Percentiles rank a stretch among this genome's conserved stretches.
These are phyloP conservation scores for Magnusiomyces clavatus DNA, from an alignment of 1,139 yeast genomes.

Conservation along the genomic window DNA sequence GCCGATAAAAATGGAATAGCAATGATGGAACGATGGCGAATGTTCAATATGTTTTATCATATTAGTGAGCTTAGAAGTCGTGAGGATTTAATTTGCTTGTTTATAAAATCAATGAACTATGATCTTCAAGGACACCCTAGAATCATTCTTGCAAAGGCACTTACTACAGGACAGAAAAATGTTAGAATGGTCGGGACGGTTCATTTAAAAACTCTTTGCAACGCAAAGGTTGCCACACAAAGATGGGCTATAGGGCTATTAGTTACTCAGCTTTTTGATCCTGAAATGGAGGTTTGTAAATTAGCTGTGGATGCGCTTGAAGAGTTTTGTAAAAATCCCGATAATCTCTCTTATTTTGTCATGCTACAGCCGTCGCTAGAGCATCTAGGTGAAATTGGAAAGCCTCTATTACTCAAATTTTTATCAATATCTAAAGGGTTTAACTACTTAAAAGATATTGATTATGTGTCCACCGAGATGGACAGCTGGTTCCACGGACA, in stretches of 20 bases:
- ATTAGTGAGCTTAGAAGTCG: slow-evolving; percentile 50
- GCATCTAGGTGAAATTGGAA: slow-evolving; percentile 40
- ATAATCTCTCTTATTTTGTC: slow-evolving; percentile 40
- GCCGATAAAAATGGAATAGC: slow-evolving; percentile 52
- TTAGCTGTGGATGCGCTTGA: slow-evolving; percentile 49
- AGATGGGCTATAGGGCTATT: slow-evolving; percentile 44
- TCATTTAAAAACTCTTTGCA: slow-evolving; percentile 40
- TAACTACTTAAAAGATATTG: slow-evolving; percentile 41
- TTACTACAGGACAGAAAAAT: slow-evolving; percentile 47
- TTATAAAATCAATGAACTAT: slow-evolving; percentile 57
- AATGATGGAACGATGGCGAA: slow-evolving; percentile 72
- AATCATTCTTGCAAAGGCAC: slow-evolving; percentile 54
- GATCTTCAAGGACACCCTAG: slow-evolving; percentile 60
- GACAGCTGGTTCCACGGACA: slow-evolving; percentile 52
- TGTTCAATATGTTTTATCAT: slow-evolving; percentile 72
- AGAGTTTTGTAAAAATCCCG: slow-evolving; percentile 38
- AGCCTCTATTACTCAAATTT: slow-evolving; percentile 44
- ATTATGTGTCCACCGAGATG: slow-evolving; percentile 51
- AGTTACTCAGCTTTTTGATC: slow-evolving; percentile 65
- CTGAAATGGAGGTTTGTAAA: slow-evolving; percentile 47
- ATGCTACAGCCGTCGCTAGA: slow-evolving; percentile 40
- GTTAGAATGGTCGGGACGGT: slow-evolving; percentile 53
- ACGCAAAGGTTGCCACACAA: slow-evolving; percentile 14
- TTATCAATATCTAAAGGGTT: slow-evolving; percentile 52
- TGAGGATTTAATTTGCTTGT: slow-evolving; percentile 50